Percentiles rank a stretch among this genome's conserved stretches.
These are phyloP conservation scores for Pythium brassicae DNA, from an alignment of 352 stramenopile genomes.

Conservation along the genomic window DNA sequence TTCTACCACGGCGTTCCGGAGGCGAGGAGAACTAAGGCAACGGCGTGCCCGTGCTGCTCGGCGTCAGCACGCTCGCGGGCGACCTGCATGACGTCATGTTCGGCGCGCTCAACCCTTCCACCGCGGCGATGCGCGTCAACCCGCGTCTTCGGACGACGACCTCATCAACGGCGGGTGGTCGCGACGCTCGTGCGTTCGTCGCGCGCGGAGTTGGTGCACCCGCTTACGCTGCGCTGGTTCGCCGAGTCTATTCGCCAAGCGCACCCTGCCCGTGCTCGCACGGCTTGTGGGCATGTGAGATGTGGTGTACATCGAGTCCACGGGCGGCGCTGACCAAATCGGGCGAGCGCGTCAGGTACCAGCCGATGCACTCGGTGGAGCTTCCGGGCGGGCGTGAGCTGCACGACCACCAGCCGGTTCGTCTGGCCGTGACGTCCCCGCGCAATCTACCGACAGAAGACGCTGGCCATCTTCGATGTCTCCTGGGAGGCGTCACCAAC, in stretches of 20 bases:
- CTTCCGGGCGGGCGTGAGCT: constrained; percentile 38
- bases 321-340: constrained; percentile 17
- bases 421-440: constrained; percentile 44
- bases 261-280: constrained; percentile 26
- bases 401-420: constrained; percentile 17
- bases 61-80: constrained; percentile 29
- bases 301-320: constrained; percentile 59
- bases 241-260: too few species aligned
- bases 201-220: constrained; percentile 4
- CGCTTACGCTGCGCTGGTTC: constrained; percentile 42
- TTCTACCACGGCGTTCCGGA: constrained; percentile 5
- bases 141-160: constrained; percentile 27
- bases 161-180: constrained; percentile 5
- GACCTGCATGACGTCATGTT: constrained; percentile 42
- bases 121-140: constrained; percentile 28
- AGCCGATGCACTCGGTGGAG: constrained; percentile 46
- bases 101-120: constrained; percentile 26
- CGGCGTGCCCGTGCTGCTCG: constrained; percentile 12
- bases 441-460: constrained; percentile 44
- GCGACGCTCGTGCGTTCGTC: constrained; percentile 11
- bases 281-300: constrained; percentile 54
- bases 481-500: constrained; percentile 35
- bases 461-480: constrained; percentile 33
- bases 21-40: constrained; percentile 5
- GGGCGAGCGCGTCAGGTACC: constrained; percentile 10